These are phyloP conservation scores for Eucalyptus sp. DNA, from an alignment of 345 rosid genomes.

Conservation along the genomic window DNA sequence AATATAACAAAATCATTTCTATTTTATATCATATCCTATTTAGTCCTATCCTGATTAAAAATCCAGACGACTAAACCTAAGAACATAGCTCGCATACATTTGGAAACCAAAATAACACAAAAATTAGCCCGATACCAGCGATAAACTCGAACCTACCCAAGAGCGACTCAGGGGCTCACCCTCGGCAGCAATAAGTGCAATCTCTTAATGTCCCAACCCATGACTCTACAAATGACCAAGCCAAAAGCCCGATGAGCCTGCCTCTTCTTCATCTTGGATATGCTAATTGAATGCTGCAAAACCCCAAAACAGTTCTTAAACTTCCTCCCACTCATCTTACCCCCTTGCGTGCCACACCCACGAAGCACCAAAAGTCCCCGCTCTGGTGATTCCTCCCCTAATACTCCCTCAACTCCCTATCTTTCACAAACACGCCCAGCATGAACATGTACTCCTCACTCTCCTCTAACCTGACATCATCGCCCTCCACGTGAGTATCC, in stretches of 20 bases:
- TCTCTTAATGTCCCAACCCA: conserved; percentile 52
- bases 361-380: conserved; percentile 59
- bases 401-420: conserved; percentile 36
- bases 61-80: not conserved
- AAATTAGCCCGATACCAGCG: not conserved
- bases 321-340: conserved; percentile 19
- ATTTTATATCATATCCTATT: fast-evolving
- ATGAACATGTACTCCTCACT: conserved; percentile 30
- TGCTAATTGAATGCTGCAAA: conserved; percentile 41
- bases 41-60: too few species aligned
- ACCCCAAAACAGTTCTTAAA: conserved; percentile 49
- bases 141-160: not conserved
- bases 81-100: not conserved
- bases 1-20: too few species aligned
- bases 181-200: conserved; percentile 26
- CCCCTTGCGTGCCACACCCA: conserved; percentile 33
- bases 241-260: conserved; percentile 57
- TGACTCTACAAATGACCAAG: conserved; percentile 54
- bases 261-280: conserved; percentile 34
- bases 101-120: not conserved
- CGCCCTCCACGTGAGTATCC: conserved; percentile 5
- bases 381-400: conserved; percentile 31
- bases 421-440: conserved; percentile 25
- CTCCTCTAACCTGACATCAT: conserved; percentile 8
- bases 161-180: conserved; percentile 11